phyloP scores from a whole-genome alignment of 768 basidiomycete species.

The Leccinellum luteum region DNA sequence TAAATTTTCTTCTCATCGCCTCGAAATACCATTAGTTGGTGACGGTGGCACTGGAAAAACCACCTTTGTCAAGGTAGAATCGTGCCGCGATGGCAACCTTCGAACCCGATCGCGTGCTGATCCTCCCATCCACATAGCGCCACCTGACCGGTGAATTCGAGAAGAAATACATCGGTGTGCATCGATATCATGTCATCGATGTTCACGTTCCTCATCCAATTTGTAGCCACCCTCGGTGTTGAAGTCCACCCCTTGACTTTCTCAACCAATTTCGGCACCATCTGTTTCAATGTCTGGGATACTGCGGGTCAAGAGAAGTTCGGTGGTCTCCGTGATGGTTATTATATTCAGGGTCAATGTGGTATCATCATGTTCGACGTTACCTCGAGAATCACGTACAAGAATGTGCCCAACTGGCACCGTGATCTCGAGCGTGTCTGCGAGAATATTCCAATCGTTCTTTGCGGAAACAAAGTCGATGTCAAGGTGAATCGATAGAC shows the following conservation, averaged over 20 bases:
- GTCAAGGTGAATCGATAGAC: conserved; percentile 72
- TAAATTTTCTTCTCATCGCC: not conserved
- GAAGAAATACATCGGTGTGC: conserved; percentile 98
- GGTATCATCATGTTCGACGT: conserved; percentile 99
- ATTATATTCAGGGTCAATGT: conserved; percentile 97
- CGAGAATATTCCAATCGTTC: conserved; percentile 99
- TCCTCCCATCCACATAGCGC: conserved; percentile 56
- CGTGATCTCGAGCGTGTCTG: conserved; percentile 99
- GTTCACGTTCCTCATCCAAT: conserved; percentile 12
- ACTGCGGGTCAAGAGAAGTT: conserved; percentile 99
- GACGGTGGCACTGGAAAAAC: conserved; percentile 98
- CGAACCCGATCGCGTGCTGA: conserved; percentile 55
- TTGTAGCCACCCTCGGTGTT: conserved; percentile 94
- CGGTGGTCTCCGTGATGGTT: conserved; percentile 95
- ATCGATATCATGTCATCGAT: conserved; percentile 9
- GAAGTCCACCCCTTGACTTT: conserved; percentile 97
- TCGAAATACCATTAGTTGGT: conserved; percentile 56
- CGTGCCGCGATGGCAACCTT: conserved; percentile 25
- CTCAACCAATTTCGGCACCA: conserved; percentile 97
- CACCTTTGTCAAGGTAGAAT: conserved; percentile 89
- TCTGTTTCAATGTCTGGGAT: conserved; percentile 99
- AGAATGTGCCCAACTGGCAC: conserved; percentile 99
- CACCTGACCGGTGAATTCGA: conserved; percentile 99
- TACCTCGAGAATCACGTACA: conserved; percentile 99
- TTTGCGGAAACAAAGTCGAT: conserved; percentile 99